Base-by-base conservation (phyloP, 306 rosid genomes). In the Aeschynomene evenia region DNA sequence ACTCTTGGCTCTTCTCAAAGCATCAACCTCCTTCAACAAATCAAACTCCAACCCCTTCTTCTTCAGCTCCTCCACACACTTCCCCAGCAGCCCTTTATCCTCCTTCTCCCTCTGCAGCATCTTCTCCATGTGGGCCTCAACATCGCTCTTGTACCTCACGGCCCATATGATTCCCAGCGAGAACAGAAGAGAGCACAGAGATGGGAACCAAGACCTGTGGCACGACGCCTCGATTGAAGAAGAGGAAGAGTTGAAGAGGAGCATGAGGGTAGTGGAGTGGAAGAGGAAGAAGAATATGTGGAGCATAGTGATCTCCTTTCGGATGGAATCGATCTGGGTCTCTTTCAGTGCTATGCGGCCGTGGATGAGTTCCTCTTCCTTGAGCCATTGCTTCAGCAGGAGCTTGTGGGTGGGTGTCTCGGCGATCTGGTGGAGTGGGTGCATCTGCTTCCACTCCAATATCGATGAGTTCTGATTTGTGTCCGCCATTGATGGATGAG, bases 391-490 rank as follows among this genome's bases (percentile, higher is more conserved):
- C 81, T 95, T 95, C 22, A 95, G 84, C 48, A 95, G 99, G 46
- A 95, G 99, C 80, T 79, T 89, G 89, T 95, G 99, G 77, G 95
- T 89, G 3, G 99, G 97, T 0, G 95, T 89, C 23, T 86, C 85
- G 0, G 99, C 96, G 16, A 95, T 91, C 80, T 95, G 99, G 78
- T 88, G 97, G 56, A 95, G 96, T 34, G 97, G 92, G 88, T 95
- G 97, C 2, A 74, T 51, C 0, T 84, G 70, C 36, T 91, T 95
- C 48, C 95, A 68, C 52, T 91, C 96, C 96, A 95, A 84, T 73
- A 89, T 83, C 15, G 92, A 74, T 46, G 81, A 24, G 84, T 48
- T 82, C 9, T 74, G 82, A 5, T 80, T 86, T 0, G 75, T 84
- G 18, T 81, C 87, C 4, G 84, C 86, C 99, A 88, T 91, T 31